Base-by-base conservation (phyloP, 768 basidiomycete genomes). In the Trametes gibbosa region DNA sequence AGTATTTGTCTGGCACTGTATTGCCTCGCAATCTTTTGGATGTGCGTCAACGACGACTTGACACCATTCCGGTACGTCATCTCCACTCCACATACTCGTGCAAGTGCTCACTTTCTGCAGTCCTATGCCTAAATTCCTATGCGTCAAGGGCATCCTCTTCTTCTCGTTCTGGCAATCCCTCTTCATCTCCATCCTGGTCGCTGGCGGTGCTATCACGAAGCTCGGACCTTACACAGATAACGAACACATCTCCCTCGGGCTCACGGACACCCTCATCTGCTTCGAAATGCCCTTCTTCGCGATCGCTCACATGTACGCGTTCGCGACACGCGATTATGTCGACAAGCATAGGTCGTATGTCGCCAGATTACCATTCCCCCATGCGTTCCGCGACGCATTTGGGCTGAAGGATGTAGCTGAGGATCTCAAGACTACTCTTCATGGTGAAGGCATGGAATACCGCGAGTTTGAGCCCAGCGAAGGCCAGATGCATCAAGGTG, bases 111-210 rank as follows among this genome's bases (percentile, higher is more conserved):
- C 53, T 27, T 25, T 39, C 52, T 58, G 14, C 66, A 89, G 96
- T 12, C 94, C 94, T 0, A 84, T 95, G 65, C 94, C 97, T 2
- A 99, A 99, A 73, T 99, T 99, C 74, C 85, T 98, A 25, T 99
- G 95, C 70, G 95, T 99, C 65, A 99, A 99, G 71, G 96, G 96
- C 45, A 94, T 99, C 65, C 80, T 99, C 21, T 98, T 98, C 80
- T 96, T 97, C 74, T 95, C 92, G 1, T 99, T 99, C 77, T 99
- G 97, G 97, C 97, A 99, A 71, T 85, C 90, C 21, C 82, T 96
- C 50, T 83, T 68, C 46, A 83, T 99, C 50, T 95, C 94, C 29
- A 82, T 91, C 66, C 81, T 98, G n/a, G 96, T 95, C 47, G 89
- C 93, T 2, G 79, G 88, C 0, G 82, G 87, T 9, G 81, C 78